Evolutionary conservation across 345 rosid genomes (phyloP), one percentile per base, ranked within the genome.

Genomic region (Laguncularia racemosa): DNA sequence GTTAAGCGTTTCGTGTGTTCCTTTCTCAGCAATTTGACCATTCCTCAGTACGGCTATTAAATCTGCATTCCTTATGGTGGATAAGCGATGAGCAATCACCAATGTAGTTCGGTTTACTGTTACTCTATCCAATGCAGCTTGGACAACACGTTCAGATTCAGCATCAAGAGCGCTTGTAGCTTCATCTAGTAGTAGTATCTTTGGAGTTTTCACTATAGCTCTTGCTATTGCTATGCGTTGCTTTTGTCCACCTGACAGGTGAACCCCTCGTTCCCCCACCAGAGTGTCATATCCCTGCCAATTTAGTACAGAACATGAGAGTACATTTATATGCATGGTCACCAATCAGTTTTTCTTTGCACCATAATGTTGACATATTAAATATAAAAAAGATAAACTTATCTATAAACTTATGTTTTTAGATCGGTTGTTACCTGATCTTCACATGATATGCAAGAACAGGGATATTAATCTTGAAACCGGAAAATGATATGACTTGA

Each of bases 211-310:
- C 1, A 75, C 64, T n/a, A 75, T 61, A 1, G 76, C 79, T 2
- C 71, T 66, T 12, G 73, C 76, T 38, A 75, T 67, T 12, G 79
- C 76, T 12, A 75, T 50, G 20, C 71, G 48, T 53, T 71, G 76
- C 57, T 75, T 75, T 20, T 67, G 79, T 18, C 76, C 73, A 0
- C 76, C 73, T 0, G 76, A 71, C 52, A 71, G 47, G 13, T 71
- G 79, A 6, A 71, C 62, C 2, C 76, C 79, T 40, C 68, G 63
- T 59, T 75, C 79, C 12, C 79, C 76, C 2, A 71, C 73, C 3
- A 28, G 1, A 3, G 73, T 75, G 20, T 64, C 68, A 40, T 55
- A 55, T 75, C 72, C 10, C 79, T 72, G 76, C 9, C 40, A 7
- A 9, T 33, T 33, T 33, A 33, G 9, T 10, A 33, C 40, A 33